Base-by-base conservation (phyloP, 2,329 filamentous ascomycete genomes). In the Ceratocystis lukuohia region DNA sequence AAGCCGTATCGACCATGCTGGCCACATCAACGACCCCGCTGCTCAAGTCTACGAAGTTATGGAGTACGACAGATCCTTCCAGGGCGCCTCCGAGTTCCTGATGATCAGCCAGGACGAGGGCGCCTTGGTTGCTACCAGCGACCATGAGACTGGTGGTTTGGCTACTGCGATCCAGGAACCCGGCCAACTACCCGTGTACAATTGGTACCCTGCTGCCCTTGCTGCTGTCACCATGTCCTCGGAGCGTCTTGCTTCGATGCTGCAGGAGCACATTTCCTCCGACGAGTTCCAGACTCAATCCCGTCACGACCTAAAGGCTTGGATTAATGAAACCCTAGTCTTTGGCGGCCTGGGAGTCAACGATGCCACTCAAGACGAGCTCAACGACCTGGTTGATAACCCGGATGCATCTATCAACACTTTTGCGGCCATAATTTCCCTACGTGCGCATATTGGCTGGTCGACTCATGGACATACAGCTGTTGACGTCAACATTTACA, bases 401-500 rank as follows among this genome's bases (percentile, higher is more conserved):
- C 83, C 86, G 0, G 78, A 78, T 1, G 75, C 76, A 2, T 80
- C 86, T 10, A 77, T 80, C 41, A 75, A 80, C 2, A 77, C 82
- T 1, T 89, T 97, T 73, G 86, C 91, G 0, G 86, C 90, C 72
- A 93, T 99, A 79, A 84, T 97, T 71, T 96, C 89, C 71, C 82
- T 88, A 3, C 85, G 94, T 68, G 89, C 92, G 1, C 91, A 96
- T 73, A 84, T 96, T 56, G 95, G 94, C 15, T 99, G 94, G 94
- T 87, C 84, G 69, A 96, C 92, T 0, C 93, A 96, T 74, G 94
- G 94, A 33, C 94, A 99, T 77, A 88, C 87, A 22, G 94, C 88
- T 64, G 91, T 94, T 6, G 94, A 99, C 74, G 94, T 99, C 62
- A 99, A 99, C 75, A 90, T 99, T 70, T 99, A 97, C 77, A 88